Evolutionary conservation across 208 protist species (phyloP).

Genomic region (Trypanosoma mega): DNA sequence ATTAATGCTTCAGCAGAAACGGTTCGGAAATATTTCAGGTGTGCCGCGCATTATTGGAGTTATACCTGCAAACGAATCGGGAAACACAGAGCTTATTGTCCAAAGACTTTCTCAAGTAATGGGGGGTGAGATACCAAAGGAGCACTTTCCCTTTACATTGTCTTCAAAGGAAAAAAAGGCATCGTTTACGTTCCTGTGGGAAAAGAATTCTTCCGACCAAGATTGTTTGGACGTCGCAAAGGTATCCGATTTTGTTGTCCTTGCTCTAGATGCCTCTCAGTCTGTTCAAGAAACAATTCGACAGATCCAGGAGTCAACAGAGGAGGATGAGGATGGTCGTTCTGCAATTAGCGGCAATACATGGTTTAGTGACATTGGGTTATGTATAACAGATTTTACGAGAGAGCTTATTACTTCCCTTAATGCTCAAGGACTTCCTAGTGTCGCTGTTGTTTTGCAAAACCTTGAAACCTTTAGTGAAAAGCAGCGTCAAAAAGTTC

Average conservation of each 20-base stretch:
- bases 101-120: slow-evolving; percentile 54
- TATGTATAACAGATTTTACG: slow-evolving; percentile 88
- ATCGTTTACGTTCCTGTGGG: slow-evolving; percentile 77
- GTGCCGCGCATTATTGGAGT: slow-evolving; percentile 76
- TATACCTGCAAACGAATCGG: slow-evolving; percentile 82
- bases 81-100: slow-evolving; percentile 72
- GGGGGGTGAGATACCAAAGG: slow-evolving; percentile 30
- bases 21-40: slow-evolving; percentile 45
- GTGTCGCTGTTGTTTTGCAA: slow-evolving; percentile 70
- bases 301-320: slow-evolving; percentile 49
- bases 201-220: slow-evolving; percentile 81
- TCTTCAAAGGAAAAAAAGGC: slow-evolving; percentile 59
- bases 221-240: slow-evolving; percentile 82
- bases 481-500: slow-evolving; percentile 67
- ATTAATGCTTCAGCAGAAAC: slow-evolving; percentile 44
- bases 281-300: slow-evolving; percentile 78
- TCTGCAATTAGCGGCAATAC: slow-evolving; percentile 58
- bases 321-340: slow-evolving; percentile 22
- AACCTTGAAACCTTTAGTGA: slow-evolving; percentile 80
- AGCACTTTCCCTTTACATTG: slow-evolving; percentile 54
- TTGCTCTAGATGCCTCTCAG: slow-evolving; percentile 77
- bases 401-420: slow-evolving; percentile 69
- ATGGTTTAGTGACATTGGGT: slow-evolving; percentile 82
- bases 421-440: slow-evolving; percentile 76
- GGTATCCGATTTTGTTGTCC: slow-evolving; percentile 79